A percentile compares a stretch with the other conserved stretches of the same genome.
phyloP scores from a whole-genome alignment of 371 early-diverging fungal species.

The Circinella minor region DNA sequence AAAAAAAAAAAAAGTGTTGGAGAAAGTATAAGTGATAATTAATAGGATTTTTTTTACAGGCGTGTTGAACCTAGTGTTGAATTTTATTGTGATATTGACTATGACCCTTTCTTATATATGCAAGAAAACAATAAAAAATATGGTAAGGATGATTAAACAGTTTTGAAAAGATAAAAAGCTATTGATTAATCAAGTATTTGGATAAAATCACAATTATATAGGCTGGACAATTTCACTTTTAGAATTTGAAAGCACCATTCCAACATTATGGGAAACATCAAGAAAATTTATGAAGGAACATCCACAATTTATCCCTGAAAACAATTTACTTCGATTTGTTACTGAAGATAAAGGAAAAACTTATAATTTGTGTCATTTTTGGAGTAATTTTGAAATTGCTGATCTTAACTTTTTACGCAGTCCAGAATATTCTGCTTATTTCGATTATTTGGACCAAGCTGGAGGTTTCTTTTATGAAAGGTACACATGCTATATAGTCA shows the following conservation, averaged over 20 bases:
- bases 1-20: too few species aligned
- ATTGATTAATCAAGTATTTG: conserved; percentile 61
- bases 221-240: conserved; percentile 74
- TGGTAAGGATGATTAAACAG: conserved; percentile 33
- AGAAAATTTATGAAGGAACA: conserved; percentile 60
- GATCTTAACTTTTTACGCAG: conserved; percentile 81
- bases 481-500: conserved; percentile 6
- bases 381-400: conserved; percentile 98
- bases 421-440: conserved; percentile 71
- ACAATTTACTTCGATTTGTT: conserved; percentile 41
- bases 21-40: too few species aligned
- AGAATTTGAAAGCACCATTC: conserved; percentile 83
- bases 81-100: conserved; percentile 85
- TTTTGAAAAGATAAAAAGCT: neutral
- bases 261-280: conserved; percentile 75
- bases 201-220: neutral
- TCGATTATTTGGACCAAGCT: conserved; percentile 80
- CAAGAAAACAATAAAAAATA: conserved; percentile 83
- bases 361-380: conserved; percentile 90
- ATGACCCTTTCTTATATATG: conserved; percentile 92
- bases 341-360: conserved; percentile 35
- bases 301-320: conserved; percentile 40
- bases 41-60: conserved; percentile 3
- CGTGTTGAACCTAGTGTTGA: conserved; percentile 90
- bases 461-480: conserved; percentile 96